Conservation (phyloP, 2,329 filamentous ascomycete species). For the Penicillium glabrum region DNA sequence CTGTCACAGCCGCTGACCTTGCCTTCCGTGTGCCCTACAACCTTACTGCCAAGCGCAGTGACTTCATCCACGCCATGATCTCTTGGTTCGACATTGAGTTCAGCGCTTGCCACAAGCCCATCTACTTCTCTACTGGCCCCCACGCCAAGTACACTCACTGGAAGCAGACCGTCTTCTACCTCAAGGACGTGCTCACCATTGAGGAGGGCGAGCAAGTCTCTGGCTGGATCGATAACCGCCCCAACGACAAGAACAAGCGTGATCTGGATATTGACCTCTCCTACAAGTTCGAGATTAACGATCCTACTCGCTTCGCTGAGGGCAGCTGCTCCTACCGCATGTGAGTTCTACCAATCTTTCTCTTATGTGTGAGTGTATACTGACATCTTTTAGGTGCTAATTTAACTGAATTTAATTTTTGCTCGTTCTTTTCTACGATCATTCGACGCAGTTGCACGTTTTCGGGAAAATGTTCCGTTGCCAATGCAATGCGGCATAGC, state of each 20-base stretch:
- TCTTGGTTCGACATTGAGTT: slow-evolving; percentile 99
- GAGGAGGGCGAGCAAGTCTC: slow-evolving; percentile 79
- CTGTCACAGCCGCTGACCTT: slow-evolving; percentile 77
- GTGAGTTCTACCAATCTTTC: slow-evolving; percentile 27
- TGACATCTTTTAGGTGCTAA: slow-evolving; percentile 23
- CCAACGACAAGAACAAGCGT: slow-evolving; percentile 90
- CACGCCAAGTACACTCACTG: slow-evolving; percentile 99
- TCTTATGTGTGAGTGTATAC: not conserved
- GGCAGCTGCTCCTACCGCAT: slow-evolving; percentile 79
- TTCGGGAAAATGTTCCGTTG: slow-evolving; percentile 21
- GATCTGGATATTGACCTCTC: slow-evolving; percentile 89
- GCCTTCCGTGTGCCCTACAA: slow-evolving; percentile 78
- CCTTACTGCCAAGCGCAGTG: slow-evolving; percentile 75
- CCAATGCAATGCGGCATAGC: slow-evolving; percentile 29
- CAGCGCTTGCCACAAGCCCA: slow-evolving; percentile 95
- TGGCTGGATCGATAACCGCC: slow-evolving; percentile 75
- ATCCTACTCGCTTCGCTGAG: slow-evolving; percentile 66
- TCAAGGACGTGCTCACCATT: slow-evolving; percentile 88
- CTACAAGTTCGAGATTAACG: slow-evolving; percentile 77
- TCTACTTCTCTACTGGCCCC: slow-evolving; percentile 93
- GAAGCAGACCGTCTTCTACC: slow-evolving; percentile 99
- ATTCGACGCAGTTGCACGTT: slow-evolving; percentile 17
- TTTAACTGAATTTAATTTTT: slow-evolving; percentile 2
- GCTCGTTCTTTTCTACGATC: slow-evolving; percentile 15
- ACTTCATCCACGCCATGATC: slow-evolving; percentile 95